Evolutionary conservation across 257 asterid species (phyloP).

Genomic region (Solanum dulcamara): DNA sequence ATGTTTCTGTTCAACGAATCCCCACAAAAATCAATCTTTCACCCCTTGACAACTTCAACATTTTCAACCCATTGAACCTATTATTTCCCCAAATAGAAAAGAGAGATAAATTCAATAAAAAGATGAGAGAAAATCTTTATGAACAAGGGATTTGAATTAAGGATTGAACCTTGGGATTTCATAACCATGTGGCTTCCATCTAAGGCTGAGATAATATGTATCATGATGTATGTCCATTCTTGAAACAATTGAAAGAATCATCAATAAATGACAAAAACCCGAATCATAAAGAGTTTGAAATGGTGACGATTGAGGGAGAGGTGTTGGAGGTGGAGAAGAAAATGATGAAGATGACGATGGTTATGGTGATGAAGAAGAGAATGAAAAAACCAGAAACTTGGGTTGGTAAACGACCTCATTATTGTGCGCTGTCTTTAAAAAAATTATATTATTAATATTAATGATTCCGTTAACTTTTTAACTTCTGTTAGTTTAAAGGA

Average conservation of each 20-base stretch:
- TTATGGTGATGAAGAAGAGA: constrained; percentile 12
- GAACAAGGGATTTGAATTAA: not conserved
- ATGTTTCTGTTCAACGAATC: constrained; percentile 12
- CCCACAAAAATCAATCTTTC: constrained; percentile 57
- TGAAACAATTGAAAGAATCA: constrained; percentile 44
- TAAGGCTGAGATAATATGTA: constrained; percentile 25
- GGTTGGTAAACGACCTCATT: not conserved
- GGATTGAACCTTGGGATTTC: constrained; percentile 42
- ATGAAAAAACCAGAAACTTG: constrained; percentile 12
- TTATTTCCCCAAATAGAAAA: not conserved
- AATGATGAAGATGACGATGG: constrained; percentile 18
- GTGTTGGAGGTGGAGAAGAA: constrained; percentile 8
- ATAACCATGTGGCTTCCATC: constrained; percentile 44
- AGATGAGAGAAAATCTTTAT: not conserved
- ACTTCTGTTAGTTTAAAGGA: too few species aligned
- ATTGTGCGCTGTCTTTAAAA: too few species aligned
- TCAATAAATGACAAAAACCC: constrained; percentile 34
- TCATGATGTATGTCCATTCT: constrained; percentile 37
- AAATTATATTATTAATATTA: too few species aligned
- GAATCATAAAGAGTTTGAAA: constrained; percentile 22
- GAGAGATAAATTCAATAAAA: not conserved
- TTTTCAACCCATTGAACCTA: constrained; percentile 43
- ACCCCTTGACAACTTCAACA: constrained; percentile 41
- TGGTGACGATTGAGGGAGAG: not conserved
- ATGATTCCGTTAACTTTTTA: too few species aligned